Evolutionary conservation across 768 basidiomycete species (phyloP).

Genomic region (Chiua virens): DNA sequence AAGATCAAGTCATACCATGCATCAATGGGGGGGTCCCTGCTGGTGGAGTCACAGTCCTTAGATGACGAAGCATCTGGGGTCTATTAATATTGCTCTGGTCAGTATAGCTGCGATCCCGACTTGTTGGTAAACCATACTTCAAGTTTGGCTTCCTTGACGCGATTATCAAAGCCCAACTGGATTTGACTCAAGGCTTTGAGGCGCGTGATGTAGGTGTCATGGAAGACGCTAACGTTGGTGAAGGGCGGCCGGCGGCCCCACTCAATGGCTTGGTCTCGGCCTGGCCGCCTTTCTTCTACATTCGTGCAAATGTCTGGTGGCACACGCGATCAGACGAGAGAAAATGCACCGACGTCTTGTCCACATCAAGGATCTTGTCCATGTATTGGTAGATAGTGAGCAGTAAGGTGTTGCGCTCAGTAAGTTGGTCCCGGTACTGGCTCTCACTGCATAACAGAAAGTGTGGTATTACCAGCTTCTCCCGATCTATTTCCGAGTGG

Average conservation of each 20-base stretch:
- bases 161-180: constrained; percentile 83
- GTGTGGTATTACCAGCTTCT: no score
- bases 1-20: no score
- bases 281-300: constrained; percentile 70
- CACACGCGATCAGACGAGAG: background rate
- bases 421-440: constrained; percentile 88
- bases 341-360: constrained; percentile 75
- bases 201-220: constrained; percentile 88
- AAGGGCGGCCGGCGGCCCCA: no score
- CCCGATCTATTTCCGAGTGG: no score
- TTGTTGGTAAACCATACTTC: constrained; percentile 69
- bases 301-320: background rate
- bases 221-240: constrained; percentile 91
- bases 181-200: constrained; percentile 84
- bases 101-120: no score
- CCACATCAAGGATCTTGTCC: constrained; percentile 89
- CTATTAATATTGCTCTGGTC: no score
- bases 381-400: constrained; percentile 94
- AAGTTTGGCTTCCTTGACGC: constrained; percentile 74
- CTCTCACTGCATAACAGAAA: constrained; percentile 67
- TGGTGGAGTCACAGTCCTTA: no score
- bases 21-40: no score
- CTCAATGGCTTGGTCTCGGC: constrained; percentile 89
- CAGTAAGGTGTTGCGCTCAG: constrained; percentile 88
- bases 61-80: no score